A percentile compares a stretch with the other conserved stretches of the same genome.
Conservation (phyloP, 2,329 filamentous ascomycete genomes). For the Hypoxylon rubiginosum region DNA sequence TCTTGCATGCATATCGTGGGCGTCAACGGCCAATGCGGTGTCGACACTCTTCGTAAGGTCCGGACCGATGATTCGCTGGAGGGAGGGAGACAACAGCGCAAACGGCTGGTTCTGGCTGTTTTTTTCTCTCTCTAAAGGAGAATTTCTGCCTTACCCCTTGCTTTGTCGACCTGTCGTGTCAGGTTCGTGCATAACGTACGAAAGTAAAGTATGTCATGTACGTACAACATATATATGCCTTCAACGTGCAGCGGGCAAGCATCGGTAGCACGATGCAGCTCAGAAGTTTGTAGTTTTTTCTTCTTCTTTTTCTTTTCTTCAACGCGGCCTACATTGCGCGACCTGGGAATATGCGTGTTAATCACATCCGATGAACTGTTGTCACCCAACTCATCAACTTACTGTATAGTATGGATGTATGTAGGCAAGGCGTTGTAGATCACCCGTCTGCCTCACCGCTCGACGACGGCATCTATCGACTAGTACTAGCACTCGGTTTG, state of each 20-base stretch:
- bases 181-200: constrained; percentile 33
- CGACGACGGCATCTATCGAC: constrained; percentile 2
- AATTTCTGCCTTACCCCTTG: constrained; percentile 35
- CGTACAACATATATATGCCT: constrained; percentile 13
- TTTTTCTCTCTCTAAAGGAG: no score
- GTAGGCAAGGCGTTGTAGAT: background rate
- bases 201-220: constrained; percentile 3
- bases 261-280: constrained; percentile 12
- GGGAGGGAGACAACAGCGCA: background rate
- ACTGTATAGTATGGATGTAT: background rate
- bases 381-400: background rate
- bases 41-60: background rate
- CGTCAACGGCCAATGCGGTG: constrained; percentile 14
- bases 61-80: constrained; percentile 26
- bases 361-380: background rate
- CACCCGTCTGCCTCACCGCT: constrained; percentile 5
- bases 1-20: constrained; percentile 16
- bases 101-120: background rate
- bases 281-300: constrained; percentile 3
- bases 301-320: constrained; percentile 10
- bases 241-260: constrained; percentile 1
- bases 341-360: constrained; percentile 15
- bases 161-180: constrained; percentile 36
- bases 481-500: background rate
- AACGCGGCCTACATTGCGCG: constrained; percentile 9